Conservation (phyloP, 805 yeast genomes). For the Scheffersomyces stipitis region DNA sequence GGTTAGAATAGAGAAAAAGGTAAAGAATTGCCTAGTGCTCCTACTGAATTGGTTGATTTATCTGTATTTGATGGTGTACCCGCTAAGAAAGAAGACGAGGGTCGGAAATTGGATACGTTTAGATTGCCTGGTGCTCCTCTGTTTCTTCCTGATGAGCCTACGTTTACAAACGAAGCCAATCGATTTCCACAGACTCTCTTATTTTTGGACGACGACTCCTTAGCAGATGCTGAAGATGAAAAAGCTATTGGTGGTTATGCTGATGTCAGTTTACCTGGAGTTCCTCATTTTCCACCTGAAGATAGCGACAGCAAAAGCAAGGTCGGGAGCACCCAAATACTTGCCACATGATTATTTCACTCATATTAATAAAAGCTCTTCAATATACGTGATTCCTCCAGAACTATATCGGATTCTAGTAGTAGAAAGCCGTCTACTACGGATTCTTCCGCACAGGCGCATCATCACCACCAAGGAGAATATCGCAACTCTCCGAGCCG, state of each 20-base stretch:
- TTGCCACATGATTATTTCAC: slow-evolving; percentile 40
- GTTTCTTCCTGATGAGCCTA: no score
- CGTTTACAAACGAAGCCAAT: no score
- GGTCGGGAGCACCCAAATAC: slow-evolving; percentile 43
- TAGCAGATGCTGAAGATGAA: slow-evolving; percentile 1
- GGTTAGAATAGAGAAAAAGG: no score
- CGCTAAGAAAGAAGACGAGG: slow-evolving; percentile 2
- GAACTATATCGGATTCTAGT: neutral
- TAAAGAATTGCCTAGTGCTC: slow-evolving; percentile 24
- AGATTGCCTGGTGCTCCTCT: slow-evolving; percentile 22
- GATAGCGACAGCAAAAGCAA: slow-evolving; percentile 20
- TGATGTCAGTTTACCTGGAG: slow-evolving; percentile 32
- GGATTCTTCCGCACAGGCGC: neutral
- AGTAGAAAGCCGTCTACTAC: neutral
- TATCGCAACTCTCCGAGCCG: slow-evolving; percentile 52
- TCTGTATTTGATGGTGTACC: no score
- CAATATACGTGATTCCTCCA: slow-evolving; percentile 37
- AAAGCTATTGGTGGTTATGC: neutral
- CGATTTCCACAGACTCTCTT: neutral
- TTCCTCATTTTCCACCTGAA: slow-evolving; percentile 37
- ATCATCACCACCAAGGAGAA: slow-evolving; percentile 27
- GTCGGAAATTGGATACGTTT: no score
- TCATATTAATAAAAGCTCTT: slow-evolving; percentile 35
- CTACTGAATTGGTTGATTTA: slow-evolving; percentile 5
- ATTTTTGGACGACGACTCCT: neutral